These are phyloP conservation scores for Sophora flavescens DNA, from an alignment of 306 rosid genomes.

Conservation along the genomic window DNA sequence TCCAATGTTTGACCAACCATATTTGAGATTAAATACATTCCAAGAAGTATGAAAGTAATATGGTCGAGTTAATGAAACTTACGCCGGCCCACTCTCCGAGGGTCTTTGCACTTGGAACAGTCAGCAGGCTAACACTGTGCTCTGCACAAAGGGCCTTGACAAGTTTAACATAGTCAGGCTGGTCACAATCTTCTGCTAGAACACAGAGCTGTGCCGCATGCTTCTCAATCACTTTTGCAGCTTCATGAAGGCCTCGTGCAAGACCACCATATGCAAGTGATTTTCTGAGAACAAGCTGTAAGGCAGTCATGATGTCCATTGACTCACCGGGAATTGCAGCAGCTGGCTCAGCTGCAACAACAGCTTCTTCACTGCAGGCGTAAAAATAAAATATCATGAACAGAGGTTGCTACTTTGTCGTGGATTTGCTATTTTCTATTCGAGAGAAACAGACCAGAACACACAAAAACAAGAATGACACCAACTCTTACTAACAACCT, in stretches of 20 bases:
- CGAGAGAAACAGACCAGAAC: background rate
- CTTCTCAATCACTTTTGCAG: slow-evolving; percentile 85
- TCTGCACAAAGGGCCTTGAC: slow-evolving; percentile 88
- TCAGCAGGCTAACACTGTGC: slow-evolving; percentile 76
- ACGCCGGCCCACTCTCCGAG: slow-evolving; percentile 99
- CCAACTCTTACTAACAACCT: background rate
- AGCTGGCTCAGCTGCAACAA: slow-evolving; percentile 51
- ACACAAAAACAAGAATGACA: background rate
- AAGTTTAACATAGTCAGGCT: slow-evolving; percentile 82
- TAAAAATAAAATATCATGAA: slow-evolving; percentile 9
- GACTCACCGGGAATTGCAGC: slow-evolving; percentile 52
- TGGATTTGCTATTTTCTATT: background rate
- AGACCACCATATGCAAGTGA: slow-evolving; percentile 92
- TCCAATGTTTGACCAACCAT: background rate
- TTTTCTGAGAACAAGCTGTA: slow-evolving; percentile 86
- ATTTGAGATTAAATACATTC: background rate
- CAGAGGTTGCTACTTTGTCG: background rate
- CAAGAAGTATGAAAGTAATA: background rate
- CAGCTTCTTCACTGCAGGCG: slow-evolving; percentile 49
- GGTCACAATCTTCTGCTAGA: slow-evolving; percentile 88
- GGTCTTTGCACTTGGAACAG: slow-evolving; percentile 85
- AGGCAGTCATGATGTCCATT: slow-evolving; percentile 65
- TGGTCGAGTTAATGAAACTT: slow-evolving; percentile 48
- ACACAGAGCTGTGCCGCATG: slow-evolving; percentile 85
- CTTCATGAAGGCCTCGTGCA: slow-evolving; percentile 81